Conservation (phyloP, 495 filamentous ascomycete genomes). For the Neurospora hispaniola region DNA sequence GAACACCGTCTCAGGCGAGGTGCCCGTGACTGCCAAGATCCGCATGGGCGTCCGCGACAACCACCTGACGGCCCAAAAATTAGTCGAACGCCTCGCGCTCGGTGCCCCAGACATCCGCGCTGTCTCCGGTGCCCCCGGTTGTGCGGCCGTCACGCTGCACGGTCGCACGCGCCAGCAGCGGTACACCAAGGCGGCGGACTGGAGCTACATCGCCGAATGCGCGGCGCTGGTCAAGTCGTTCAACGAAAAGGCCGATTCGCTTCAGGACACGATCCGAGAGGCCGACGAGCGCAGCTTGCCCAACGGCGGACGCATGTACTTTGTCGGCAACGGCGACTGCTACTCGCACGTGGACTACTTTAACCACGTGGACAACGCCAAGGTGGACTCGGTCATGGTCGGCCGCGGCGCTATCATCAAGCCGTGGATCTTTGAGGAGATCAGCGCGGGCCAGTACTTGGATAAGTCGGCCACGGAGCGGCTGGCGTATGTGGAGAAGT, state of each 20-base stretch:
- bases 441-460: slow-evolving; percentile 79
- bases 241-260: slow-evolving; percentile 48
- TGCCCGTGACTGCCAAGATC: slow-evolving; percentile 89
- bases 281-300: slow-evolving; percentile 53
- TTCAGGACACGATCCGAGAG: slow-evolving; percentile 66
- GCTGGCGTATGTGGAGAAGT: slow-evolving; percentile 74
- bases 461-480: slow-evolving; percentile 89
- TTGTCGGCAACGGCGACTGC: slow-evolving; percentile 93
- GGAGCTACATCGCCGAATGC: slow-evolving; percentile 86
- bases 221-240: slow-evolving; percentile 72
- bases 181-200: slow-evolving; percentile 82
- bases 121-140: slow-evolving; percentile 57
- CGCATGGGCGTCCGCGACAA: slow-evolving; percentile 80
- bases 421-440: slow-evolving; percentile 97
- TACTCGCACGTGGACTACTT: slow-evolving; percentile 87
- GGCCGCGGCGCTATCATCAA: slow-evolving; percentile 88
- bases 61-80: slow-evolving; percentile 65
- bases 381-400: slow-evolving; percentile 84
- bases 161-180: slow-evolving; percentile 88
- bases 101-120: slow-evolving; percentile 58
- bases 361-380: slow-evolving; percentile 60
- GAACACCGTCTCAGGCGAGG: slow-evolving; percentile 78
- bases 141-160: slow-evolving; percentile 88
- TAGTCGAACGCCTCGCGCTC: slow-evolving; percentile 72
- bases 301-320: slow-evolving; percentile 62